Conservation (phyloP, 1,284 basidiomycete genomes). For the Thecaphora thlaspeos region DNA sequence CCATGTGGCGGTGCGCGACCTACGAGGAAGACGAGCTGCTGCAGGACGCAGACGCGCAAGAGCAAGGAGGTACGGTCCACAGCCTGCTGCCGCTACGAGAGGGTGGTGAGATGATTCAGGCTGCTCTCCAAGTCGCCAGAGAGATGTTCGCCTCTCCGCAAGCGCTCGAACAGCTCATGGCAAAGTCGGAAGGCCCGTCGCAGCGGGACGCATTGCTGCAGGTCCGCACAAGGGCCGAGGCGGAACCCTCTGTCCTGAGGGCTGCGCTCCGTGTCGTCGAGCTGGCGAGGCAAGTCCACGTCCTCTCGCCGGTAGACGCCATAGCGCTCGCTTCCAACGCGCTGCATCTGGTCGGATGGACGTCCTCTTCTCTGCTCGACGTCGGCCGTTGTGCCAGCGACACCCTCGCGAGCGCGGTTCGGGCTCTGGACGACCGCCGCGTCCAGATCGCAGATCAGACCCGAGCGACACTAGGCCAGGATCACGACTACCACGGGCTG, state of each 20-base stretch:
- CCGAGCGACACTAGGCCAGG: background rate
- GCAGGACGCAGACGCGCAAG: background rate
- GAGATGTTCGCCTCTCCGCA: slow-evolving; percentile 21
- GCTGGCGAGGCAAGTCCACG: slow-evolving; percentile 2
- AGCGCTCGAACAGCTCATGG: slow-evolving; percentile 5
- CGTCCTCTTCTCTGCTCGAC: no score
- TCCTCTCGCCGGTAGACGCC: slow-evolving; percentile 9
- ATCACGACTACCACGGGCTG: slow-evolving; percentile 3
- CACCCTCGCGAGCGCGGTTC: no score
- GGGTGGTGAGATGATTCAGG: slow-evolving; percentile 21
- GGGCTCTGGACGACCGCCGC: slow-evolving; percentile 10
- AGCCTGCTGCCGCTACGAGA: slow-evolving; percentile 2
- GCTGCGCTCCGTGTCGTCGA: slow-evolving; percentile 16
- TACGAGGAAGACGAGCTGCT: background rate
- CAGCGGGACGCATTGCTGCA: no score
- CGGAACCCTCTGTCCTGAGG: slow-evolving; percentile 21
- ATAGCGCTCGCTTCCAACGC: slow-evolving; percentile 14
- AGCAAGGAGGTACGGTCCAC: no score
- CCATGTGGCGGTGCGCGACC: slow-evolving; percentile 16
- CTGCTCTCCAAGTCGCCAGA: slow-evolving; percentile 20
- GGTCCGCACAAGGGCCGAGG: slow-evolving; percentile 11
- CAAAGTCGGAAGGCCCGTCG: no score
- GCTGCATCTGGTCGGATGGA: slow-evolving; percentile 20
- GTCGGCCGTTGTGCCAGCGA: no score
- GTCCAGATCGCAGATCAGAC: slow-evolving; percentile 1